These are phyloP conservation scores for Naganishia vaughanmartiniae DNA, from an alignment of 768 basidiomycete genomes.

Conservation along the genomic window DNA sequence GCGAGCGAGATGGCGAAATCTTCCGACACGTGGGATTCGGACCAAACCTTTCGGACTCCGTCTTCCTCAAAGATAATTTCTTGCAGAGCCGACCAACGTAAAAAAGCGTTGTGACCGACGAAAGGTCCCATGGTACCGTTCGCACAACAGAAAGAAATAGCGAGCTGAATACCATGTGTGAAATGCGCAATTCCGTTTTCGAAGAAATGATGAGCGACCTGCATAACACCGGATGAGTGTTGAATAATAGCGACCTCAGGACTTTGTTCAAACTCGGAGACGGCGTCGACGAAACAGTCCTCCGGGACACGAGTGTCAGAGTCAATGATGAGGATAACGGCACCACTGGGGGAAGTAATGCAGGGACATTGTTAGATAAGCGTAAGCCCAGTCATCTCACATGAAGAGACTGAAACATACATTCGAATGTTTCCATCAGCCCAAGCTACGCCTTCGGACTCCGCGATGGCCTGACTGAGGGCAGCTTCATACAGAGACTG, in stretches of 20 bases:
- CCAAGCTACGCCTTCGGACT: slow-evolving; percentile 64
- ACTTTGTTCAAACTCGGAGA: slow-evolving; percentile 74
- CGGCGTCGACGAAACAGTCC: slow-evolving; percentile 86
- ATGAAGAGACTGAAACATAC: no score
- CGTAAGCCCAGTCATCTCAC: no score
- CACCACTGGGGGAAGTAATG: no score
- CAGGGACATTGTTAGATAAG: no score
- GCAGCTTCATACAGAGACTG: slow-evolving; percentile 67
- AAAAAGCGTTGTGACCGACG: neutral
- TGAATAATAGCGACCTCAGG: slow-evolving; percentile 77
- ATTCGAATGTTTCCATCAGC: slow-evolving; percentile 70
- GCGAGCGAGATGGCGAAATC: slow-evolving; percentile 79
- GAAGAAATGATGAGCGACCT: slow-evolving; percentile 41
- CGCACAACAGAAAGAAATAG: slow-evolving; percentile 50
- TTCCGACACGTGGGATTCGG: slow-evolving; percentile 75
- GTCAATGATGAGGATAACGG: neutral
- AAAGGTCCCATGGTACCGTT: slow-evolving; percentile 42
- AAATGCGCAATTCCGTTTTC: slow-evolving; percentile 86
- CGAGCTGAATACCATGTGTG: slow-evolving; percentile 72
- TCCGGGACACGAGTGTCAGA: slow-evolving; percentile 5
- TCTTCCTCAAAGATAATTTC: slow-evolving; percentile 66
- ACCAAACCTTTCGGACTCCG: slow-evolving; percentile 73
- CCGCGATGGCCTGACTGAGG: slow-evolving; percentile 69
- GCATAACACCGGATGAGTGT: slow-evolving; percentile 45
- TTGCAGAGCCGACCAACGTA: slow-evolving; percentile 70